Conservation (phyloP, 2,329 filamentous ascomycete species). For the Colletotrichum sojae region DNA sequence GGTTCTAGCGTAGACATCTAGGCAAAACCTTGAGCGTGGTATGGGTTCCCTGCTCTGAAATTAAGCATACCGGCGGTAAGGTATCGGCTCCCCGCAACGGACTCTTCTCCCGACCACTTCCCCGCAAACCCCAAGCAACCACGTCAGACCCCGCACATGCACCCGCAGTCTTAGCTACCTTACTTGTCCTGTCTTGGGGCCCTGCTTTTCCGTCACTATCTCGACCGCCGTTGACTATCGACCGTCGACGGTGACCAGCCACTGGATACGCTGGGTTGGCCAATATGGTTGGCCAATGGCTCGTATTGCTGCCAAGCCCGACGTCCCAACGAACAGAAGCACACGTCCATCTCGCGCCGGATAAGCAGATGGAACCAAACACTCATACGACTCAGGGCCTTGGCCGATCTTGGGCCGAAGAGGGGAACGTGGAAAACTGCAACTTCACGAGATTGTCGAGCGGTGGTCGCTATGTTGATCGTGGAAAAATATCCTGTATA, state of each 20-base stretch:
- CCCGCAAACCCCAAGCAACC: conserved; percentile 22
- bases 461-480: too few species aligned
- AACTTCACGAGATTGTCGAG: conserved; percentile 12
- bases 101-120: conserved; percentile 4
- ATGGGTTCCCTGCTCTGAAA: conserved; percentile 7
- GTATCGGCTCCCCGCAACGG: conserved; percentile 13
- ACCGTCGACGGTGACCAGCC: background rate
- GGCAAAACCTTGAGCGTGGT: background rate
- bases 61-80: conserved; percentile 27
- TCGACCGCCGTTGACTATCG: too few species aligned
- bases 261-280: conserved; percentile 2
- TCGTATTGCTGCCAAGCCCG: background rate
- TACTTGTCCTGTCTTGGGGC: background rate
- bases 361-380: conserved; percentile 19
- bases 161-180: background rate
- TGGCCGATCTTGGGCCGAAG: conserved; percentile 25
- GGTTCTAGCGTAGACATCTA: too few species aligned
- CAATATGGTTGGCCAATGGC: background rate
- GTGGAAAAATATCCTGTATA: background rate
- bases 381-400: conserved; percentile 1
- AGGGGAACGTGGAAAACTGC: conserved; percentile 33
- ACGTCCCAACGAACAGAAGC: background rate
- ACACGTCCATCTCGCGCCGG: conserved; percentile 1
- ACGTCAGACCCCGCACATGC: conserved; percentile 15
- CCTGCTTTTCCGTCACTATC: conserved; percentile 34